phyloP scores from a whole-genome alignment of 2,329 filamentous ascomycete genomes.

The Moelleriella libera region DNA sequence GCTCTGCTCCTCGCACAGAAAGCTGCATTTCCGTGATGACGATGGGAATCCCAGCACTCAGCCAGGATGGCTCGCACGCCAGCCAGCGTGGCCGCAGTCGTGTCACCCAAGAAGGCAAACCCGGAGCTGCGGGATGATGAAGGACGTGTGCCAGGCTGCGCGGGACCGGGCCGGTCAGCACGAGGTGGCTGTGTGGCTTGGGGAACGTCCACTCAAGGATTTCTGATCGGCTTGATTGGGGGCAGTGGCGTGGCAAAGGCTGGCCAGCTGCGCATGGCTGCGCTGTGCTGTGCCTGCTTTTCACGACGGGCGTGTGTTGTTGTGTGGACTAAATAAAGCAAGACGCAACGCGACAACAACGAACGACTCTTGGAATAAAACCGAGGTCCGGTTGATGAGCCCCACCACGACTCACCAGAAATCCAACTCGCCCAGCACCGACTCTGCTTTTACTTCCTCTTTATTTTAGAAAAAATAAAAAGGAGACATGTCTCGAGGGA shows the following conservation, averaged over 20 bases:
- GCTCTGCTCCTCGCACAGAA: constrained; percentile 27
- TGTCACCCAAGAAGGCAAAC: constrained; percentile 35
- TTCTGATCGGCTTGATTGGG: constrained; percentile 26
- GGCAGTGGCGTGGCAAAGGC: constrained; percentile 28
- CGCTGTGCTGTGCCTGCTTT: too few relatives aligned
- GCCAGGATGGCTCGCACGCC: constrained; percentile 20
- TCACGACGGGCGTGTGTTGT: too few relatives aligned
- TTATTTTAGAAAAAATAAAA: too few relatives aligned
- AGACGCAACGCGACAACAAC: too few relatives aligned
- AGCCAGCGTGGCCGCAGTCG: constrained; percentile 20
- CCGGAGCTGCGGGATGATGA: constrained; percentile 33
- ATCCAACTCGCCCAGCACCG: too few relatives aligned
- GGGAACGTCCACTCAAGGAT: constrained; percentile 31
- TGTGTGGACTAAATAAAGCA: too few relatives aligned
- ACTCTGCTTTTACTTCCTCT: too few relatives aligned
- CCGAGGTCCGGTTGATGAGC: too few relatives aligned
- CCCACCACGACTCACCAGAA: too few relatives aligned
- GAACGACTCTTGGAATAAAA: too few relatives aligned
- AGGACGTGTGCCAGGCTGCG: constrained; percentile 37
- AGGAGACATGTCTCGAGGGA: too few relatives aligned
- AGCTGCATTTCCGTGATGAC: constrained; percentile 36
- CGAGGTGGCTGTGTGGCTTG: constrained; percentile 23
- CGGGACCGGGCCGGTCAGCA: constrained; percentile 30
- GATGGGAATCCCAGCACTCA: constrained; percentile 23
- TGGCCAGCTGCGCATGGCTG: not conserved